Conservation (phyloP, 495 filamentous ascomycete species). For the Aspergillus conjunctus region DNA sequence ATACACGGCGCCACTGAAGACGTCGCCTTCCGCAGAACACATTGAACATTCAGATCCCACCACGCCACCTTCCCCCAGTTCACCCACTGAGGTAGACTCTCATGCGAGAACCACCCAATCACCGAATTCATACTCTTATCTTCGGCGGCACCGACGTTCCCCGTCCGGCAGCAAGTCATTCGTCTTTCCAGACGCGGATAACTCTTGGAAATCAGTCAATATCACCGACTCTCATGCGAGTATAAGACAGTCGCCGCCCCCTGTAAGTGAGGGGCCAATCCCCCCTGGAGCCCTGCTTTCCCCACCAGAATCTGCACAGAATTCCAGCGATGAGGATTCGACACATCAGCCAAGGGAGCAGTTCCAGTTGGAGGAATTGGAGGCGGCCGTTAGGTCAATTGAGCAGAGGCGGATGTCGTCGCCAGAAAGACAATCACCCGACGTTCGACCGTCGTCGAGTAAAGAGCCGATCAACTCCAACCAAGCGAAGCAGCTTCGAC, state of each 20-base stretch:
- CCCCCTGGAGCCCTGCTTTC: constrained; percentile 82
- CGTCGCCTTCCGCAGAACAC: constrained; percentile 74
- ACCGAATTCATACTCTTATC: constrained; percentile 74
- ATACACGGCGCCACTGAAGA: constrained; percentile 86
- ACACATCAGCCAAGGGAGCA: constrained; percentile 55
- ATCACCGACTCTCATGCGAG: constrained; percentile 55
- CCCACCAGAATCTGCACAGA: constrained; percentile 77
- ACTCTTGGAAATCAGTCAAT: constrained; percentile 43
- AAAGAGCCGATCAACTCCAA: constrained; percentile 12
- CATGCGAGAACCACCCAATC: constrained; percentile 59
- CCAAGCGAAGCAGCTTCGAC: constrained; percentile 24
- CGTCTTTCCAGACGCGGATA: constrained; percentile 34
- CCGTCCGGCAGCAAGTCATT: constrained; percentile 54
- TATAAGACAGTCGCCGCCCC: constrained; percentile 78
- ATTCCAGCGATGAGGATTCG: constrained; percentile 82
- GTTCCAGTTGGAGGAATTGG: constrained; percentile 72
- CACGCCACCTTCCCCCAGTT: constrained; percentile 52
- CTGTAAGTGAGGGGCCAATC: constrained; percentile 68
- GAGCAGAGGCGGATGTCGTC: constrained; percentile 66
- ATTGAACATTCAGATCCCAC: constrained; percentile 61
- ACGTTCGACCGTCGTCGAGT: constrained; percentile 36
- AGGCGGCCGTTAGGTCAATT: constrained; percentile 80
- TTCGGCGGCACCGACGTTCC: constrained; percentile 66
- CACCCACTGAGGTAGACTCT: constrained; percentile 40
- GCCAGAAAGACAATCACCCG: constrained; percentile 51